These are phyloP conservation scores for Cordyceps farinosa DNA, from an alignment of 2,329 filamentous ascomycete species.

Conservation along the genomic window DNA sequence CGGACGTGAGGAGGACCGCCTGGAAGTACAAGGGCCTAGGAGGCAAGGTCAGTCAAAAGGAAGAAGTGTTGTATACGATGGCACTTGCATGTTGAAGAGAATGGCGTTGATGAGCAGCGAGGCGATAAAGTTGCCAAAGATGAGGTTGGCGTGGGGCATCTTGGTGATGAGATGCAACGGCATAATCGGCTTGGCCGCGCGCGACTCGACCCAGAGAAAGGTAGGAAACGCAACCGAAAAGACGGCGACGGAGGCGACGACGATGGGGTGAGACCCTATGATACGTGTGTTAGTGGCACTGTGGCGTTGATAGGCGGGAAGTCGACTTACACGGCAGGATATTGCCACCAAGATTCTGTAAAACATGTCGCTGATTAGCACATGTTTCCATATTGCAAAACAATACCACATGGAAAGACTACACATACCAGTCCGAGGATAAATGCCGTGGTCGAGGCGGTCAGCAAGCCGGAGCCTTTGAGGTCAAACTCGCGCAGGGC, in stretches of 20 bases:
- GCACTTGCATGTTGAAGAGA: conserved; percentile 53
- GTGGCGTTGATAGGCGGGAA: not conserved
- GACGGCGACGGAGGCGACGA: conserved; percentile 48
- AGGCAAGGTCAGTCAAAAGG: not conserved
- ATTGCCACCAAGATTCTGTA: conserved; percentile 60
- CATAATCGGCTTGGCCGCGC: conserved; percentile 55
- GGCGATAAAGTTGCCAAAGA: conserved; percentile 52
- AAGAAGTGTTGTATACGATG: not conserved
- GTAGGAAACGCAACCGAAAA: conserved; percentile 46
- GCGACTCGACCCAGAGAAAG: conserved; percentile 51
- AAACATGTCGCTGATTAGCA: conserved; percentile 4
- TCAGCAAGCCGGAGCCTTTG: conserved; percentile 51
- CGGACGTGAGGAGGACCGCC: conserved; percentile 65
- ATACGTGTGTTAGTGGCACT: conserved; percentile 2
- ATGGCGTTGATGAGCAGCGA: conserved; percentile 53
- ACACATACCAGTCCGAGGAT: conserved; percentile 54
- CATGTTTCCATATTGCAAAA: not conserved
- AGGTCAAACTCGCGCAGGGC: conserved; percentile 56
- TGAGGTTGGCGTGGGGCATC: conserved; percentile 53
- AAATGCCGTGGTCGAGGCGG: conserved; percentile 51
- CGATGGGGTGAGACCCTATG: conserved; percentile 55
- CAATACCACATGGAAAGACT: not conserved
- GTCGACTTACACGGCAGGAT: conserved; percentile 51
- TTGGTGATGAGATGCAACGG: conserved; percentile 50
- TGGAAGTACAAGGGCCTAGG: conserved; percentile 71